These are phyloP conservation scores for Candida corydali DNA, from an alignment of 805 yeast genomes.

Conservation along the genomic window DNA sequence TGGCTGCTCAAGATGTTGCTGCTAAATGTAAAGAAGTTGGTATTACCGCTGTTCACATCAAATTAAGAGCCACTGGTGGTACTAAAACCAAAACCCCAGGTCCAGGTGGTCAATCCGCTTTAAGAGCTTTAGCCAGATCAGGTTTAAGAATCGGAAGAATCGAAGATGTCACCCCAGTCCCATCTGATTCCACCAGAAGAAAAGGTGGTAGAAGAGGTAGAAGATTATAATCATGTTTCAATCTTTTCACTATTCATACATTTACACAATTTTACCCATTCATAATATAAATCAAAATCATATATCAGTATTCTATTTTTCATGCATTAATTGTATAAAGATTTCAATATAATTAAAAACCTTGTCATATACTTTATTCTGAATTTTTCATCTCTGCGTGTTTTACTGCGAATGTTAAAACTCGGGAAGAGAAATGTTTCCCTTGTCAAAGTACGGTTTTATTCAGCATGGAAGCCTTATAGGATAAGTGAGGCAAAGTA, in stretches of 20 bases:
- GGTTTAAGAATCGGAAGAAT: conserved; percentile 99
- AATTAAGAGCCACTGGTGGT: conserved; percentile 99
- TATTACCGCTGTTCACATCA: conserved; percentile 98
- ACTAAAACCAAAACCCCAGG: conserved; percentile 99
- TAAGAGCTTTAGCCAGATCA: conserved; percentile 99
- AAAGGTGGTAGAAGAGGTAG: conserved; percentile 99
- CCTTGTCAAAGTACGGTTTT: conserved; percentile 1
- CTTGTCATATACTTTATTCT: too few relatives aligned
- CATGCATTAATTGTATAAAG: conserved; percentile 8
- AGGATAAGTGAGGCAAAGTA: not conserved
- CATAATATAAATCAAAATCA: too few relatives aligned
- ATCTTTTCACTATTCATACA: too few relatives aligned
- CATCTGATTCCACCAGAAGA: conserved; percentile 99
- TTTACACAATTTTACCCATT: too few relatives aligned
- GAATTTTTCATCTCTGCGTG: too few relatives aligned
- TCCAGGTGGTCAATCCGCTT: conserved; percentile 99
- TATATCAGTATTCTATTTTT: conserved; percentile 8
- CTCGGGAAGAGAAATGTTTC: too few relatives aligned
- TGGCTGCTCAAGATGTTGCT: conserved; percentile 99
- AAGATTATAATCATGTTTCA: conserved; percentile 84
- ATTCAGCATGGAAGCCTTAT: conserved; percentile 1
- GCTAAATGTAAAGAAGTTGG: conserved; percentile 99
- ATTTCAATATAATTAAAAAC: conserved; percentile 3
- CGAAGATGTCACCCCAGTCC: conserved; percentile 99
- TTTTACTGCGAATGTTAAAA: too few relatives aligned